These are phyloP conservation scores for Ceratopteris richardii DNA, from an alignment of 75 land plant genomes.

Conservation along the genomic window DNA sequence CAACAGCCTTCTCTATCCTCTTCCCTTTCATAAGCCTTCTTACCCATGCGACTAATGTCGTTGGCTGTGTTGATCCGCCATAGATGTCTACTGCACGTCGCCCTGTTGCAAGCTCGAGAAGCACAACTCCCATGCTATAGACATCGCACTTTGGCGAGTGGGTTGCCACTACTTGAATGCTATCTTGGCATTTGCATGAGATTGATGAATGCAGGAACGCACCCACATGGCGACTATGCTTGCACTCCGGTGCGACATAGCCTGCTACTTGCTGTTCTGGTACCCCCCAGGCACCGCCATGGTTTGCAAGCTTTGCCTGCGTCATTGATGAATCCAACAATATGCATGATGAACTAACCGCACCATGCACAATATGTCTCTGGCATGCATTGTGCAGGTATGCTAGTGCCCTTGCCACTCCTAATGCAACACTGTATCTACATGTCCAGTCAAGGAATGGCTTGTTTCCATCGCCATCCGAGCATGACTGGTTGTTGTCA, in stretches of 20 bases:
- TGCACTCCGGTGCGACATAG: conserved; percentile 20
- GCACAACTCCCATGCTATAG: conserved; percentile 49
- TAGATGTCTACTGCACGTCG: conserved; percentile 8
- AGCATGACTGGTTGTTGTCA: not conserved
- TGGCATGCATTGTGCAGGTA: conserved; percentile 83
- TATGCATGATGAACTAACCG: conserved; percentile 50
- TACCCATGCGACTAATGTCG: conserved; percentile 41
- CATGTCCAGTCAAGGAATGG: conserved; percentile 43
- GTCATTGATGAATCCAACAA: conserved; percentile 22
- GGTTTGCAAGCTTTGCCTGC: conserved; percentile 50
- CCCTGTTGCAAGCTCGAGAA: conserved; percentile 63
- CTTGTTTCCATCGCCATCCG: too few relatives aligned
- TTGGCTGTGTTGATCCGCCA: not conserved
- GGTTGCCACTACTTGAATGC: conserved; percentile 1
- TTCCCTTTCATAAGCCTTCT: conserved; percentile 41
- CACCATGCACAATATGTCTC: conserved; percentile 61
- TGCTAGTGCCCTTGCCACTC: conserved; percentile 78
- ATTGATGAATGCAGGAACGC: too few relatives aligned
- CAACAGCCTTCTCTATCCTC: conserved; percentile 24
- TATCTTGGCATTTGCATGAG: too few relatives aligned
- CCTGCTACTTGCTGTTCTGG: conserved; percentile 10
- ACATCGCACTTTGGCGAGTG: conserved; percentile 38
- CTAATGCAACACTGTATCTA: conserved; percentile 67
- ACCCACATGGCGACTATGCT: conserved; percentile 1
- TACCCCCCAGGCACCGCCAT: conserved; percentile 52